A percentile compares a stretch with the other conserved stretches of the same genome.
These are phyloP conservation scores for Candida hispaniensis DNA, from an alignment of 805 yeast species.

Conservation along the genomic window DNA sequence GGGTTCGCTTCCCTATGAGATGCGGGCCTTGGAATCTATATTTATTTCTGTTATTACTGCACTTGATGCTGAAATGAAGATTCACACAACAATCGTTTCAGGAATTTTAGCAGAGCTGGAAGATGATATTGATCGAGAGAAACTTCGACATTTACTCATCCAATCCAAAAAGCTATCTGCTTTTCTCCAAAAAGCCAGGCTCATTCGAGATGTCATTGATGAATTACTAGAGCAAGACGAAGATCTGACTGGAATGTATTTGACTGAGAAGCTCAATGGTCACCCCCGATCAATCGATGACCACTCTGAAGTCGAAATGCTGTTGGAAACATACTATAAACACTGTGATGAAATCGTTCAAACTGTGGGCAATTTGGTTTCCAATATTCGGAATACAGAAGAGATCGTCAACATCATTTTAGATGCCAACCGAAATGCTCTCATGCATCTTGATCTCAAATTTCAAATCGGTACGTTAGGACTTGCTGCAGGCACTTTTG, in stretches of 20 bases:
- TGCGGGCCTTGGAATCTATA: constrained; percentile 81
- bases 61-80: constrained; percentile 76
- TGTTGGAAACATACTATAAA: constrained; percentile 80
- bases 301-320: constrained; percentile 71
- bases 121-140: constrained; percentile 66
- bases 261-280: constrained; percentile 40
- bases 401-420: constrained; percentile 87
- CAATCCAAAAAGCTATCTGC: constrained; percentile 77
- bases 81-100: constrained; percentile 63
- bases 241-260: constrained; percentile 67
- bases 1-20: constrained; percentile 67
- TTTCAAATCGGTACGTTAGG: constrained; percentile 78
- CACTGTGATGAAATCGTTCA: constrained; percentile 93
- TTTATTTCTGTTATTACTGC: constrained; percentile 70
- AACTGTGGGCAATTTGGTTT: constrained; percentile 60
- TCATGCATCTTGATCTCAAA: constrained; percentile 77
- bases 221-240: constrained; percentile 84
- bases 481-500: constrained; percentile 65
- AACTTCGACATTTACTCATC: constrained; percentile 63
- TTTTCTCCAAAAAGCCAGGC: constrained; percentile 70
- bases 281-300: constrained; percentile 29
- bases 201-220: constrained; percentile 75
- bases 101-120: constrained; percentile 72
- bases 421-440: constrained; percentile 87
- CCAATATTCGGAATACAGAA: constrained; percentile 87